Base-by-base conservation (phyloP, 1,284 basidiomycete genomes). In the Coriolopsis trogii region DNA sequence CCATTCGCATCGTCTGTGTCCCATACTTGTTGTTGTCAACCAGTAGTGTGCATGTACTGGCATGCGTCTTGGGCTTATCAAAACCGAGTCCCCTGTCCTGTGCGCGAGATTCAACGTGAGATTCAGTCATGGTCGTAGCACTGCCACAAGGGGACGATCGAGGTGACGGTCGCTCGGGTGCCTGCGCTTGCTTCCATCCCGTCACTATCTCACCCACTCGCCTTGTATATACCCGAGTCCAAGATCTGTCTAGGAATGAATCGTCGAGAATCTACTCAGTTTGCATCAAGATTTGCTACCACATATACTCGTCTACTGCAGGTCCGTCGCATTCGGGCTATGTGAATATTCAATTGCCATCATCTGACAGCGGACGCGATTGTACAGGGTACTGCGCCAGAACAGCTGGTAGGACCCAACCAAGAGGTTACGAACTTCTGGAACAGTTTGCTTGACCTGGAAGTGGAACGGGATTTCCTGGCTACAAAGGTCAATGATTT, bases 401-500 rank as follows among this genome's bases (percentile, higher is more conserved):
- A 67, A 24, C 68, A 75, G 40, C 73, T 77, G 42, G 64, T 64
- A 41, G 50, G 44, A 3, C 69, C 74, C 29, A 56, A 55, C 13
- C 51, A 58, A 31, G 50, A 59, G 28, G 46, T 44, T 1, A 33
- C 49, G 6, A 53, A 36, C 36, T 80, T 84, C 65, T 87, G 78
- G 73, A 67, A 71, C 8, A 71, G 73, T 52, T 66, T 82, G 4
- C 71, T 86, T 21, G 67, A 72, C 29, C 67, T 84, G 36, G 75
- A 80, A 5, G 70, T 82, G 3, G 77, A 86, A 55, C 65, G 69
- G 18, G 66, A 70, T 12, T 81, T 75, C 46, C 65, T 87, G 12
- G 63, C 56, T 36, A 50, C 57, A 30, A 63, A 60, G 28, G 41
- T 78, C 7, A 53, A 46, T 3, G 58, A 60, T n/a, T 16, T 74